Base-by-base conservation (phyloP, 2,329 filamentous ascomycete species). In the Fusarium sp. region DNA sequence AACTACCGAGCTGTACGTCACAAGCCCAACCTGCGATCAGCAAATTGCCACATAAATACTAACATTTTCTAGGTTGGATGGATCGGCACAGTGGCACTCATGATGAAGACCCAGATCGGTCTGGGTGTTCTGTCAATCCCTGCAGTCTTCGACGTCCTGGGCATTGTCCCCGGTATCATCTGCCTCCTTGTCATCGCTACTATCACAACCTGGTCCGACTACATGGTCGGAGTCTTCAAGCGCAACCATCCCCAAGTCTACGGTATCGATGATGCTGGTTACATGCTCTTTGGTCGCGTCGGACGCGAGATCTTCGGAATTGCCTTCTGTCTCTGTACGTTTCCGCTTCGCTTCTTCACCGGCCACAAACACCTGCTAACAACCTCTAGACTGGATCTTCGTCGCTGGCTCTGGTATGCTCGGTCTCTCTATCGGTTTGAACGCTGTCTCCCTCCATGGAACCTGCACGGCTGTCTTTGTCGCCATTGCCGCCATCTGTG, bases 181-280 rank as follows among this genome's bases (percentile, higher is more conserved):
- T 78, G 79, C 40, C 74, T 85, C 6, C 48, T 78, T 3, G 56
- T 71, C 8, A 79, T 85, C 44, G 81, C 77, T 3, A 64, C 40
- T 23, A 82, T 84, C 65, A 84, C 82, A 0, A 83, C 80, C 0
- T 85, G 83, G 83, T 83, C 82, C 6, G 78, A 79, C 57, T 84
- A 82, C 62, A 82, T 84, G 30, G 76, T 85, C 8, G 83, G 82
- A 14, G 74, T 77, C 7, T 87, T 87, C 75, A 87, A 87, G 71
- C 70, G 83, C 22, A 75, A 76, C 20, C 85, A 87, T 65, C 80
- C 80, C 3, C 78, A 83, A 43, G 82, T 86, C 1, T 86, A 87
- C 67, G 80, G 83, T 40, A 84, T 87, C 57, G 84, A 85, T 51
- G 85, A 87, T 63, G 84, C 82, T 1, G 84, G 83, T 17, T 65